Percentiles rank a stretch among this genome's conserved stretches.
phyloP scores from a whole-genome alignment of 2,329 filamentous ascomycete genomes.

The Pseudogymnoascus pannorum region DNA sequence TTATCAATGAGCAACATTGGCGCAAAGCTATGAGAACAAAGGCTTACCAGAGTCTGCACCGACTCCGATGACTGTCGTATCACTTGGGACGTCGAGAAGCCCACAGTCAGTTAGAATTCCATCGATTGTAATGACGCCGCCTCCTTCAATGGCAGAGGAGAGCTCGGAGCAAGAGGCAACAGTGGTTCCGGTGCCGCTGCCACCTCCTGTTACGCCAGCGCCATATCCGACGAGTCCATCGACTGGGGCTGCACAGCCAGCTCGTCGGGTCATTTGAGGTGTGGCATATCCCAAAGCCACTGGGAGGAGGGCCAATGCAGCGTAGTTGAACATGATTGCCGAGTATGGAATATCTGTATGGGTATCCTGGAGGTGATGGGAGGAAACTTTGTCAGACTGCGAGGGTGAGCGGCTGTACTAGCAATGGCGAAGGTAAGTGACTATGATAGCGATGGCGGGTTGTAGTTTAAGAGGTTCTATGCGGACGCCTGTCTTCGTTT shows the following conservation, averaged over 20 bases:
- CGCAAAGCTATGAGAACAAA: neutral
- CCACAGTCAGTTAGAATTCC: slow-evolving; percentile 26
- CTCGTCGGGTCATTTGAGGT: neutral
- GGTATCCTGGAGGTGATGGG: neutral
- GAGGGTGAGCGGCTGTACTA: no score
- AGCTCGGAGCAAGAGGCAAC: slow-evolving; percentile 39
- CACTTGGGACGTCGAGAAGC: slow-evolving; percentile 20
- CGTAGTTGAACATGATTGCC: neutral
- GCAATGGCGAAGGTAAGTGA: no score
- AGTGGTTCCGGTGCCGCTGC: slow-evolving; percentile 37
- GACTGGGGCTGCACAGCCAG: neutral
- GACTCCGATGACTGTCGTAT: slow-evolving; percentile 45
- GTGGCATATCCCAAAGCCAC: neutral
- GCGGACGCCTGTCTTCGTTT: neutral
- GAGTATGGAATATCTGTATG: neutral
- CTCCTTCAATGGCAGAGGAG: slow-evolving; percentile 34
- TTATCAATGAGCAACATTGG: neutral
- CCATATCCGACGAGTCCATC: neutral
- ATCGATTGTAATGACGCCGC: slow-evolving; percentile 39
- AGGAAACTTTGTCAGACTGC: neutral
- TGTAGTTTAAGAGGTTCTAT: no score
- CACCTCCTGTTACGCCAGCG: slow-evolving; percentile 33
- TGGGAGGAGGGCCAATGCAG: slow-evolving; percentile 3
- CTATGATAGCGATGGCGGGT: no score
- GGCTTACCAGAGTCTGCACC: slow-evolving; percentile 29